Percentiles rank a stretch among this genome's conserved stretches.
Conservation (phyloP, 2,329 filamentous ascomycete genomes). For the Didymosphaeria variabile region DNA sequence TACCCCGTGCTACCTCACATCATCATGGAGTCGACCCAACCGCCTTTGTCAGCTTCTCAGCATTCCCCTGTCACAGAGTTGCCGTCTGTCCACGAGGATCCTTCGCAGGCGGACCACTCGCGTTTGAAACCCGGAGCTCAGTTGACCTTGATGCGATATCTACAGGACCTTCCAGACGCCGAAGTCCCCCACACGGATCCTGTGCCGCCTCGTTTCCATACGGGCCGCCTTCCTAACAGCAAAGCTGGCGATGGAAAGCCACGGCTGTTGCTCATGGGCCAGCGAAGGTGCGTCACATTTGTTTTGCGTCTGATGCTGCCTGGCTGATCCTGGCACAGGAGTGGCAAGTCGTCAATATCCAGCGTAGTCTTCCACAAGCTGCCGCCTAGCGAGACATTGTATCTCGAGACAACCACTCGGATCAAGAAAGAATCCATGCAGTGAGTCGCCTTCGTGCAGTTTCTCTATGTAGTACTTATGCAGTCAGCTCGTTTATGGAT, state of each 20-base stretch:
- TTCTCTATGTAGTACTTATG: slow-evolving; percentile 7
- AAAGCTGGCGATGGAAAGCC: slow-evolving; percentile 74
- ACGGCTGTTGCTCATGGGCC: slow-evolving; percentile 90
- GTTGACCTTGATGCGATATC: slow-evolving; percentile 54
- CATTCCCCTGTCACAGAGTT: slow-evolving; percentile 25
- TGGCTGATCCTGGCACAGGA: slow-evolving; percentile 64
- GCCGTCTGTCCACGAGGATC: slow-evolving; percentile 25
- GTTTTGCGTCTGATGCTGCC: background rate
- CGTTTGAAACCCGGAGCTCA: slow-evolving; percentile 50
- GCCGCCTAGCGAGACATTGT: slow-evolving; percentile 92
- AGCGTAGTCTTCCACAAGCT: slow-evolving; percentile 99
- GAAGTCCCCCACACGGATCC: slow-evolving; percentile 49
- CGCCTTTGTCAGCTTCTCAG: slow-evolving; percentile 34
- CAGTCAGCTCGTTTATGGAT: slow-evolving; percentile 91
- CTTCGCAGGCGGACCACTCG: slow-evolving; percentile 37
- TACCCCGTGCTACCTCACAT: slow-evolving; percentile 44
- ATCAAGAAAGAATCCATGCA: slow-evolving; percentile 96
- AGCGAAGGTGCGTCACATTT: slow-evolving; percentile 75
- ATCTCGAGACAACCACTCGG: slow-evolving; percentile 91
- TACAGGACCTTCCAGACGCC: slow-evolving; percentile 54
- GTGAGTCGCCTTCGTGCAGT: slow-evolving; percentile 63
- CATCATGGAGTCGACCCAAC: slow-evolving; percentile 42
- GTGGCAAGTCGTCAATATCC: slow-evolving; percentile 97
- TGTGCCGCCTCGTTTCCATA: slow-evolving; percentile 51
- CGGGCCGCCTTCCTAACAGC: slow-evolving; percentile 55